phyloP scores from a whole-genome alignment of 1,284 basidiomycete genomes.

The Cutaneotrichosporon mucoides region DNA sequence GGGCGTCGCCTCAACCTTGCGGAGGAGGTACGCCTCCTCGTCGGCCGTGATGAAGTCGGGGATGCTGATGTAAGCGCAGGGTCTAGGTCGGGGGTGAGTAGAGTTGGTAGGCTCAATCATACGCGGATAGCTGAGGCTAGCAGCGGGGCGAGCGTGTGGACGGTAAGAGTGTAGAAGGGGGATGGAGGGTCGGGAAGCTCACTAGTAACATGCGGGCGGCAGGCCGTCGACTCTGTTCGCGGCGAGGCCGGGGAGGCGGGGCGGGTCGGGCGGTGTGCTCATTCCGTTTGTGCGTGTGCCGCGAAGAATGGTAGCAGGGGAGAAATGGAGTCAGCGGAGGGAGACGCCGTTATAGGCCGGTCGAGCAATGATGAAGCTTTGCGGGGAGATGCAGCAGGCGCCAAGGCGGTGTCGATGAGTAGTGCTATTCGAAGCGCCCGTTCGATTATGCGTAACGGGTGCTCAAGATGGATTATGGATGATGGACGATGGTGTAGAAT shows the following conservation, averaged over 20 bases:
- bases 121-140: too few species aligned
- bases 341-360: not conserved
- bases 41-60: constrained; percentile 72
- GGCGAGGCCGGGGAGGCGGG: not conserved
- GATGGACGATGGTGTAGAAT: too few species aligned
- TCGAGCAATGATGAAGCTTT: too few species aligned
- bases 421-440: too few species aligned
- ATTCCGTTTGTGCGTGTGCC: not conserved
- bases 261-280: not conserved
- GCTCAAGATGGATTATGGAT: too few species aligned
- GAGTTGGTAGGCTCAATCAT: not conserved
- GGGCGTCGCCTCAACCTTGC: constrained; percentile 73
- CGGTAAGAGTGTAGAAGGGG: not conserved
- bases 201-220: constrained; percentile 3
- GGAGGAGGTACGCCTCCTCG: constrained; percentile 72
- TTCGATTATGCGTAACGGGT: too few species aligned
- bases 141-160: too few species aligned
- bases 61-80: constrained; percentile 54
- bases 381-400: too few species aligned
- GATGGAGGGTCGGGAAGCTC: not conserved
- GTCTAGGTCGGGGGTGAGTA: not conserved
- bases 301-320: not conserved
- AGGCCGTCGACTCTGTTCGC: not conserved
- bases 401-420: too few species aligned
- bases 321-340: not conserved